phyloP scores from a whole-genome alignment of 495 filamentous ascomycete species.

The Eremomyces bilateralis region DNA sequence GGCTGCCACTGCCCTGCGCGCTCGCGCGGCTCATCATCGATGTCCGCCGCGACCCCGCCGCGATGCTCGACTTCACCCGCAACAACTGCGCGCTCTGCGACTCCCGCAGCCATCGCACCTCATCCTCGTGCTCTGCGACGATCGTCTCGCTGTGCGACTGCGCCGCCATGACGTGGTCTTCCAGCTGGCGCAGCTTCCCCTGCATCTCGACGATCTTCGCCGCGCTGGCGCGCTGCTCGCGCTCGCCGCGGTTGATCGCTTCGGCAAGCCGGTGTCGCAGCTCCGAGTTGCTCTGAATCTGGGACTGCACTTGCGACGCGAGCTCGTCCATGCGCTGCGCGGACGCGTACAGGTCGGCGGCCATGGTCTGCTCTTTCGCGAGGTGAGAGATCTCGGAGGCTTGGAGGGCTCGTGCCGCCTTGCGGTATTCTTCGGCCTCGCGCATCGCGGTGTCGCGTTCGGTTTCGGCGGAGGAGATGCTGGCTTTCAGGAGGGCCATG shows the following conservation, averaged over 20 bases:
- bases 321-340: slow-evolving; percentile 59
- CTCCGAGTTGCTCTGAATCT: slow-evolving; percentile 52
- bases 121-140: slow-evolving; percentile 66
- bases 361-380: slow-evolving; percentile 36
- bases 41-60: slow-evolving; percentile 7
- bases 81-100: slow-evolving; percentile 57
- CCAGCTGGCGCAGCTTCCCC: slow-evolving; percentile 49
- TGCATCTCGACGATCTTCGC: slow-evolving; percentile 68
- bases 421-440: slow-evolving; percentile 35
- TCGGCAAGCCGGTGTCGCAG: slow-evolving; percentile 64
- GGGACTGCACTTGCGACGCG: slow-evolving; percentile 48
- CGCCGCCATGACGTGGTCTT: slow-evolving; percentile 63
- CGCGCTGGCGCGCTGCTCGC: slow-evolving; percentile 57
- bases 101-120: slow-evolving; percentile 51
- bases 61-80: slow-evolving; percentile 35
- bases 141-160: slow-evolving; percentile 75
- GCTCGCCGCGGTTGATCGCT: slow-evolving; percentile 70
- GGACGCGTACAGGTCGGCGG: slow-evolving; percentile 43
- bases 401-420: slow-evolving; percentile 39
- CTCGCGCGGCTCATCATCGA: slow-evolving; percentile 23
- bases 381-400: slow-evolving; percentile 39
- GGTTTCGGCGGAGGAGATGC: slow-evolving; percentile 40
- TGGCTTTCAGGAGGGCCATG: slow-evolving; percentile 38
- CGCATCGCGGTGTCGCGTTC: slow-evolving; percentile 49
- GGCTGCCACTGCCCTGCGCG: neutral